Conservation (phyloP, 768 basidiomycete species). For the Podaxis sp. region DNA sequence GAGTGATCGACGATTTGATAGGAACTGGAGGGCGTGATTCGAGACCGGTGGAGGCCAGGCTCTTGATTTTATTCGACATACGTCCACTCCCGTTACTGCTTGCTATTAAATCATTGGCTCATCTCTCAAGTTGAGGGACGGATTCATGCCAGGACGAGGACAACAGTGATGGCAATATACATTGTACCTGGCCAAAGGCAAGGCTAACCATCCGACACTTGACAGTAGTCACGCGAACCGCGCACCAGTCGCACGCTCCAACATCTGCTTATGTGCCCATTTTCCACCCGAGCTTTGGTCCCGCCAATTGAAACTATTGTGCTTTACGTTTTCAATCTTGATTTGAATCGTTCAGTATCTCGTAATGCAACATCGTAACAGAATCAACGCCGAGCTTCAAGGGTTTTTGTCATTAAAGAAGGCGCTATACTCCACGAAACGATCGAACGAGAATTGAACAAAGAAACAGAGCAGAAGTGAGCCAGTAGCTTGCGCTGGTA, state of each 20-base stretch:
- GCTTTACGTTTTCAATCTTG: neutral
- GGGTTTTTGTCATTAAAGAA: neutral
- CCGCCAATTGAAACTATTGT: neutral
- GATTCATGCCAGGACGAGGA: neutral
- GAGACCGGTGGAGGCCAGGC: neutral
- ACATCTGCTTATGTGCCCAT: neutral
- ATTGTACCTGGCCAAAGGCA: neutral
- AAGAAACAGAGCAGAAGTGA: neutral
- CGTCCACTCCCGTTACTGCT: neutral
- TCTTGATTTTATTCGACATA: neutral
- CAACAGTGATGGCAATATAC: neutral
- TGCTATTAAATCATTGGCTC: neutral
- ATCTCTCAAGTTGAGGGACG: neutral
- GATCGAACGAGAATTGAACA: neutral
- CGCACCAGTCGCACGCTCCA: neutral
- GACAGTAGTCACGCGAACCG: neutral
- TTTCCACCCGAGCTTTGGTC: neutral
- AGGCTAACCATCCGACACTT: neutral
- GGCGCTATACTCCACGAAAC: neutral
- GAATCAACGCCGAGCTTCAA: neutral
- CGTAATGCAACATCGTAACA: neutral
- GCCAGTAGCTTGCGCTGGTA: neutral
- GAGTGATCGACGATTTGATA: slow-evolving; percentile 7
- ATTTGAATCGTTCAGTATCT: neutral
- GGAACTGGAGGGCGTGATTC: neutral